Evolutionary conservation across 2,329 filamentous ascomycete genomes (phyloP).

Genomic region (Ascochyta rabiei): DNA sequence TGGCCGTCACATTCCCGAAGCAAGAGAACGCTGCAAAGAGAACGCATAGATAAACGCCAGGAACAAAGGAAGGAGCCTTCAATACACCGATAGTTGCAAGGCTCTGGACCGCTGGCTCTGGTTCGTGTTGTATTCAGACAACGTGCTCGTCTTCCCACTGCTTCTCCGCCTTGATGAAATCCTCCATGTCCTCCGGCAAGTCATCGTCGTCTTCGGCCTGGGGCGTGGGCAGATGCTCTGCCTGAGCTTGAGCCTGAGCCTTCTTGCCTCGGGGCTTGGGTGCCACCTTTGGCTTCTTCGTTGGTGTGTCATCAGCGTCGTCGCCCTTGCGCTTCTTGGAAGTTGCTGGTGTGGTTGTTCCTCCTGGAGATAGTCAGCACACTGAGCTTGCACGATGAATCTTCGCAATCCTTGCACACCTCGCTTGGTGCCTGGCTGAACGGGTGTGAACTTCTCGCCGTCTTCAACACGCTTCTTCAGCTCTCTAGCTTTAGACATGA

Average conservation of each 20-base stretch:
- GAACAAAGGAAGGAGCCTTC: background rate
- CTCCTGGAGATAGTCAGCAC: conserved; percentile 15
- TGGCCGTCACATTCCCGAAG: background rate
- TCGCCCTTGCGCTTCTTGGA: conserved; percentile 29
- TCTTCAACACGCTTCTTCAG: conserved; percentile 32
- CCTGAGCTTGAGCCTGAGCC: background rate
- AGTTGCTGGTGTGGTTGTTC: conserved; percentile 16
- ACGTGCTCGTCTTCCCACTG: conserved; percentile 4
- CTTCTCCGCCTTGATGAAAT: conserved; percentile 19
- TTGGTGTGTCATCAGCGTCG: conserved; percentile 14
- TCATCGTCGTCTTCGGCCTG: conserved; percentile 5
- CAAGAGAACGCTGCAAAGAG: background rate
- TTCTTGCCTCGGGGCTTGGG: conserved; percentile 26
- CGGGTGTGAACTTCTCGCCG: conserved; percentile 33
- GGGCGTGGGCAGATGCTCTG: background rate
- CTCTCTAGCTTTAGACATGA: conserved; percentile 34
- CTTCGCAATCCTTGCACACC: conserved; percentile 11
- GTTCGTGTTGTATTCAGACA: background rate
- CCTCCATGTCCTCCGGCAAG: conserved; percentile 17
- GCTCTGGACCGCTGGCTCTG: background rate
- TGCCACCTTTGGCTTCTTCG: conserved; percentile 29
- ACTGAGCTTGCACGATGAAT: background rate
- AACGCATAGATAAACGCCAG: background rate
- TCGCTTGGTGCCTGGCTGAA: conserved; percentile 31
- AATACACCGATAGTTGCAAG: background rate